These are phyloP conservation scores for Eucommia ulmoides DNA, from an alignment of 257 asterid species.

Conservation along the genomic window DNA sequence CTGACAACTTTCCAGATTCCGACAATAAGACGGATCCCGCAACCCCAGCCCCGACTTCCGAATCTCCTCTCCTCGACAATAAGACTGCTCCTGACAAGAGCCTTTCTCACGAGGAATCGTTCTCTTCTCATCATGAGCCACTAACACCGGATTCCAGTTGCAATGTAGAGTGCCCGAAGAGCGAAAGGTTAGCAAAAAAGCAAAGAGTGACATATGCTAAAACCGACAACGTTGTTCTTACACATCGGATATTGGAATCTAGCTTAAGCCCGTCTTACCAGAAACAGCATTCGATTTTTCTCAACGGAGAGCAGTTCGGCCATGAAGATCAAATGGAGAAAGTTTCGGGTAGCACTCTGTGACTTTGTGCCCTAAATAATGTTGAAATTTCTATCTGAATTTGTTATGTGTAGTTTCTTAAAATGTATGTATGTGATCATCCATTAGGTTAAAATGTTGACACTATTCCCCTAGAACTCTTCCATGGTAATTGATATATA, in stretches of 20 bases:
- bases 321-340: constrained; percentile 21
- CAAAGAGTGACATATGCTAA: constrained; percentile 28
- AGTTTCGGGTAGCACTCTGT: constrained; percentile 20
- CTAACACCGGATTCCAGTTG: constrained; percentile 75
- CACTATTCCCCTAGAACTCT: too few relatives aligned
- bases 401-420: neutral
- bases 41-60: constrained; percentile 79
- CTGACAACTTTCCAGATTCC: constrained; percentile 29
- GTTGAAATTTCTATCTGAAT: too few relatives aligned
- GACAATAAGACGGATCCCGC: constrained; percentile 54
- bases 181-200: constrained; percentile 43
- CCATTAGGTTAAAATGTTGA: too few relatives aligned
- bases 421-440: neutral
- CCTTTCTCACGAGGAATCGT: constrained; percentile 59
- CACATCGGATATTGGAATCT: constrained; percentile 45
- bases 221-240: constrained; percentile 33
- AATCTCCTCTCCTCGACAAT: constrained; percentile 38
- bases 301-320: constrained; percentile 30
- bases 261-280: constrained; percentile 34
- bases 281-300: constrained; percentile 36
- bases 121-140: constrained; percentile 74
- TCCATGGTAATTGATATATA: too few relatives aligned
- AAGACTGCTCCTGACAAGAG: constrained; percentile 41
- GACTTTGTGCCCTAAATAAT: too few relatives aligned
- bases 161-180: constrained; percentile 29